Evolutionary conservation across 2,329 filamentous ascomycete genomes (phyloP).

Genomic region (Fusarium illudens): DNA sequence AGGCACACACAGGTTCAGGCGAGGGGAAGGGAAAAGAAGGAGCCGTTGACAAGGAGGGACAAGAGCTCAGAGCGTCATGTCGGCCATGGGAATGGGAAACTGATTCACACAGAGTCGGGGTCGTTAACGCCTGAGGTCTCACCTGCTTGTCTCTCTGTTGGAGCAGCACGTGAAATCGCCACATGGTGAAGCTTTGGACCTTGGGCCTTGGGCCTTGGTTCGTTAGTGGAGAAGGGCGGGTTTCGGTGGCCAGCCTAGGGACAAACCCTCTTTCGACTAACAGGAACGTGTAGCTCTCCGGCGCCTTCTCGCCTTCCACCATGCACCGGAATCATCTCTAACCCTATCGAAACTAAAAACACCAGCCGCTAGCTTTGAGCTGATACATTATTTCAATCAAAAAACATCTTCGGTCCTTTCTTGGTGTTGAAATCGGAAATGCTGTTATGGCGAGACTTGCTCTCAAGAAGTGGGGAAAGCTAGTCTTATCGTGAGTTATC

Average conservation of each 20-base stretch:
- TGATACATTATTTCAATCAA: background rate
- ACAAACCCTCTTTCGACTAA: background rate
- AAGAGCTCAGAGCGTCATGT: conserved; percentile 37
- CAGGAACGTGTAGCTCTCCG: background rate
- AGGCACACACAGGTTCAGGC: background rate
- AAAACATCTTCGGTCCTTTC: background rate
- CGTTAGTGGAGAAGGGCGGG: conserved; percentile 2
- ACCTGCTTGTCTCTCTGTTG: conserved; percentile 34
- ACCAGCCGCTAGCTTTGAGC: background rate
- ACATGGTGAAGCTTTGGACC: conserved; percentile 35
- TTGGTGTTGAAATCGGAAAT: background rate
- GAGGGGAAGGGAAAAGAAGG: conserved; percentile 13
- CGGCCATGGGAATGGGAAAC: conserved; percentile 21
- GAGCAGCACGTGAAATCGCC: conserved; percentile 45
- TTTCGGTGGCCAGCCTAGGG: conserved; percentile 1
- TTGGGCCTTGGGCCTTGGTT: background rate
- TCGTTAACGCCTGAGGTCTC: conserved; percentile 39
- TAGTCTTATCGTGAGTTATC: background rate
- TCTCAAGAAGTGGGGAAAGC: background rate
- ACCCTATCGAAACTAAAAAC: background rate
- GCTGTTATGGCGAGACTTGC: background rate
- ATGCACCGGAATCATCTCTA: background rate
- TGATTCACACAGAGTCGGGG: conserved; percentile 37
- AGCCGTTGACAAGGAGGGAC: conserved; percentile 32
- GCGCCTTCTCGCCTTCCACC: background rate